Percentiles rank a stretch among this genome's conserved stretches.
Evolutionary conservation across 495 filamentous ascomycete species (phyloP).

Genomic region (Collariella sp.): DNA sequence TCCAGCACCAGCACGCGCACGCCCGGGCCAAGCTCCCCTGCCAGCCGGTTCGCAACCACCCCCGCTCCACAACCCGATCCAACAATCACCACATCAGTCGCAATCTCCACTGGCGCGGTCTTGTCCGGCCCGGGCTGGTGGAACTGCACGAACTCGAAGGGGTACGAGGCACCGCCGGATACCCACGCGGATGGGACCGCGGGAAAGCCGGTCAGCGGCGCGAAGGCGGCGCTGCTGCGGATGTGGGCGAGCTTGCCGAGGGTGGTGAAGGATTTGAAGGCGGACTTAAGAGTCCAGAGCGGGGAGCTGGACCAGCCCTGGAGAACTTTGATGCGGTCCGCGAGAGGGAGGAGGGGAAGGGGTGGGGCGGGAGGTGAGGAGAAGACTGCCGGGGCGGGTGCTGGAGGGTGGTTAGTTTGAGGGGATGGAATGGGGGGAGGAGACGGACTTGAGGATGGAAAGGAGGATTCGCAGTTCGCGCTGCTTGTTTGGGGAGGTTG

Average conservation of each 20-base stretch:
- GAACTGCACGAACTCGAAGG: slow-evolving; percentile 46
- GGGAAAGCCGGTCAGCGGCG: slow-evolving; percentile 53
- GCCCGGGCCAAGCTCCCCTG: slow-evolving; percentile 50
- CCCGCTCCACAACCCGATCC: slow-evolving; percentile 85
- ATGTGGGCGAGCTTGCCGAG: slow-evolving; percentile 53
- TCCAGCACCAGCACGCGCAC: slow-evolving; percentile 72
- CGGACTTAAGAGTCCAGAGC: slow-evolving; percentile 46
- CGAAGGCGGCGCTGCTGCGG: slow-evolving; percentile 48
- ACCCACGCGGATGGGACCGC: slow-evolving; percentile 53
- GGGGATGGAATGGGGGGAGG: background rate
- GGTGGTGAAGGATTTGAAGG: slow-evolving; percentile 48
- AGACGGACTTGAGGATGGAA: slow-evolving; percentile 25
- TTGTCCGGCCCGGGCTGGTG: slow-evolving; percentile 14
- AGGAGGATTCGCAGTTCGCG: slow-evolving; percentile 23
- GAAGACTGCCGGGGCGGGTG: slow-evolving; percentile 57
- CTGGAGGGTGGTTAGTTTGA: slow-evolving; percentile 32
- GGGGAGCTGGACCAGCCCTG: slow-evolving; percentile 51
- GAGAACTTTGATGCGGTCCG: slow-evolving; percentile 52
- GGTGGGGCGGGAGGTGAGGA: slow-evolving; percentile 55
- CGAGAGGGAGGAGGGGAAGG: slow-evolving; percentile 53
- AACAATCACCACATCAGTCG: slow-evolving; percentile 76
- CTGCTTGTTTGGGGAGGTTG: slow-evolving; percentile 18
- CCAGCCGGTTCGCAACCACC: slow-evolving; percentile 71
- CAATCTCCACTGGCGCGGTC: slow-evolving; percentile 37
- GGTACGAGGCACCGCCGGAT: slow-evolving; percentile 39